These are phyloP conservation scores for Entomortierella beljakovae DNA, from an alignment of 192 early-diverging fungal genomes.

Conservation along the genomic window DNA sequence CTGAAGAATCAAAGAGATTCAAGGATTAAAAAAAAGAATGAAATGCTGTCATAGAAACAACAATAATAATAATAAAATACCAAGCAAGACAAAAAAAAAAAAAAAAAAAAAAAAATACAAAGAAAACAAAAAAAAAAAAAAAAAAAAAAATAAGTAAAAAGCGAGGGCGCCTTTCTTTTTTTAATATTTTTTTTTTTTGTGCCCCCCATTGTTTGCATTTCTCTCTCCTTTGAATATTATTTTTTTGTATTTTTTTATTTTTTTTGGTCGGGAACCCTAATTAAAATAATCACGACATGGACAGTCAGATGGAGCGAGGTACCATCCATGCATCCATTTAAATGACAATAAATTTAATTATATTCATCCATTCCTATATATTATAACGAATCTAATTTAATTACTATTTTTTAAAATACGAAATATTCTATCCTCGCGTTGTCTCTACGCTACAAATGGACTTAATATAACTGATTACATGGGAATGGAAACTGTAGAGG, in stretches of 20 bases:
- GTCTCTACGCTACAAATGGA: too few species aligned
- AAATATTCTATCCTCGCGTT: neutral
- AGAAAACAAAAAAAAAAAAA: neutral
- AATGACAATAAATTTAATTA: neutral
- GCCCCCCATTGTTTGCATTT: neutral
- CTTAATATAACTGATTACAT: slow-evolving; percentile 8
- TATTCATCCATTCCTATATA: neutral
- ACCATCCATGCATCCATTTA: slow-evolving; percentile 9
- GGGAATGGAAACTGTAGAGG: slow-evolving; percentile 4
- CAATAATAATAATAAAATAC: neutral
- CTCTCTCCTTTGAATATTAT: neutral
- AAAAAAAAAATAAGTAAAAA: slow-evolving; percentile 18
- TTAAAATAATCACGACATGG: slow-evolving; percentile 44
- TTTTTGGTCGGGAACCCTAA: slow-evolving; percentile 20
- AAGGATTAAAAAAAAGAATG: too few species aligned
- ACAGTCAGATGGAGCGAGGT: slow-evolving; percentile 53
- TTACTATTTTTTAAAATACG: neutral
- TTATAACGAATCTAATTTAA: neutral
- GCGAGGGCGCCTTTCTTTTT: neutral
- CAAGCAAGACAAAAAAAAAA: neutral
- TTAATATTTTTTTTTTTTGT: neutral
- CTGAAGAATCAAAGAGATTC: too few species aligned
- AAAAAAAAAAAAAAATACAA: slow-evolving; percentile 2
- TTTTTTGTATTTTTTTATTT: slow-evolving; percentile 13
- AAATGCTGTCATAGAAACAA: neutral